Conservation (phyloP, 768 basidiomycete species). For the Collybiopsis luxurians region DNA sequence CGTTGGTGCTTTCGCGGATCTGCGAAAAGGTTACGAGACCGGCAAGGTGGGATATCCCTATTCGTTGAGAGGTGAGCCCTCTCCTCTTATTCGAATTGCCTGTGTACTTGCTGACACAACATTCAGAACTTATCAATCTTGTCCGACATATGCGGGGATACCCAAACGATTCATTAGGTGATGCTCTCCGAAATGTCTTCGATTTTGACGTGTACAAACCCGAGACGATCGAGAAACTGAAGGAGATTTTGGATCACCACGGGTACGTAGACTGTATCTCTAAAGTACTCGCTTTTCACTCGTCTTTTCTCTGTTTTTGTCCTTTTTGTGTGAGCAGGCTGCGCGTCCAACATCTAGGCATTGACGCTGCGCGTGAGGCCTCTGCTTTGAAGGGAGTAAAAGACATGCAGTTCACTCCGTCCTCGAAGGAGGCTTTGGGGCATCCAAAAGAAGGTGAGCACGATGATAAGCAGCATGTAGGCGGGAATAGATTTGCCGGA, state of each 20-base stretch:
- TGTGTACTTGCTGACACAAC: not conserved
- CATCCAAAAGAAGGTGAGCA: constrained; percentile 63
- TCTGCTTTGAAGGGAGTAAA: constrained; percentile 42
- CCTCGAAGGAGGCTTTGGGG: constrained; percentile 37
- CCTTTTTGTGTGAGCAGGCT: no score
- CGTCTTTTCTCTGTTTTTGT: not conserved
- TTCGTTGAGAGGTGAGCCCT: constrained; percentile 54
- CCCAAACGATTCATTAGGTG: constrained; percentile 55
- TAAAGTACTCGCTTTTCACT: no score
- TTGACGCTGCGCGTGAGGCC: constrained; percentile 56
- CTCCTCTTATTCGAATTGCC: not conserved
- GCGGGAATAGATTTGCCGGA: constrained; percentile 65
- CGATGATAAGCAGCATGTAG: constrained; percentile 59
- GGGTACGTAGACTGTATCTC: constrained; percentile 39
- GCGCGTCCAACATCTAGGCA: constrained; percentile 49
- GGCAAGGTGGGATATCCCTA: constrained; percentile 66
- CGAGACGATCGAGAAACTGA: constrained; percentile 60
- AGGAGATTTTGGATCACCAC: constrained; percentile 55
- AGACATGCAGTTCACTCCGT: constrained; percentile 58
- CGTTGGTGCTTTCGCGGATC: constrained; percentile 63
- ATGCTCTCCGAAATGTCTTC: constrained; percentile 61
- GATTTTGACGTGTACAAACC: constrained; percentile 70
- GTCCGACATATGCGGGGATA: constrained; percentile 62
- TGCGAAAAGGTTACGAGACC: constrained; percentile 54
- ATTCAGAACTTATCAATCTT: constrained; percentile 61